Base-by-base conservation (phyloP, 345 rosid genomes). In the Arabis hirsuta region DNA sequence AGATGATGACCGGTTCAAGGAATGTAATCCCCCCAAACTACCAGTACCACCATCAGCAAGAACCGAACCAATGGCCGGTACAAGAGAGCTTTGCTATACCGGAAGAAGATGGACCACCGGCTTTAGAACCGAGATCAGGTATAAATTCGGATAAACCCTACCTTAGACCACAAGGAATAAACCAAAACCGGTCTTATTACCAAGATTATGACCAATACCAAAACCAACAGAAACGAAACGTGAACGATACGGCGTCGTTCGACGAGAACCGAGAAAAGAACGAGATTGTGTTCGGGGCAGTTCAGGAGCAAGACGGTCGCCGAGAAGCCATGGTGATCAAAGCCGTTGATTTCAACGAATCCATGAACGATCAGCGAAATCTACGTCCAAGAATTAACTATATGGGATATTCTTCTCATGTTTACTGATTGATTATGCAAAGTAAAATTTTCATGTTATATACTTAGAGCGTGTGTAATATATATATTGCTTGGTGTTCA, bases 281-380 rank as follows among this genome's bases (percentile, higher is more conserved):
- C 9, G 97, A 95, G 86, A 84, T 95, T 2, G 97, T 95, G 39
- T 95, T 91, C 16, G 94, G 99, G 29, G 94, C 97, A 26, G 94
- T 91, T 63, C 98, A 95, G 71, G 96, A 87, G 74, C 91, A 89
- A 32, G 96, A 85, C 63, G 97, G 96, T 16, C 84, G 87, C 31
- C 83, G 90, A 2, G 98, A 95, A 77, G 94, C 96, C 8, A 86
- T 90, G 85, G 94, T 91, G 82, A 87, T 91, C 67, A 95, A 91
- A 77, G 88, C 97, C 9, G 91, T 95, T 16, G 99, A 95, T 80
- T 95, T 88, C 41, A 86, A 78, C 8, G 94, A 90, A 82, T 41
- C 58, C 14, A 71, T 81, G 43, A 82, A 76, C 64, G 87, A 82
- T 76, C 88, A 87, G 52, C 89, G 86, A 50, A 88, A 87, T 36